These are phyloP conservation scores for Ogataea populi-albae DNA, from an alignment of 805 yeast species.

Conservation along the genomic window DNA sequence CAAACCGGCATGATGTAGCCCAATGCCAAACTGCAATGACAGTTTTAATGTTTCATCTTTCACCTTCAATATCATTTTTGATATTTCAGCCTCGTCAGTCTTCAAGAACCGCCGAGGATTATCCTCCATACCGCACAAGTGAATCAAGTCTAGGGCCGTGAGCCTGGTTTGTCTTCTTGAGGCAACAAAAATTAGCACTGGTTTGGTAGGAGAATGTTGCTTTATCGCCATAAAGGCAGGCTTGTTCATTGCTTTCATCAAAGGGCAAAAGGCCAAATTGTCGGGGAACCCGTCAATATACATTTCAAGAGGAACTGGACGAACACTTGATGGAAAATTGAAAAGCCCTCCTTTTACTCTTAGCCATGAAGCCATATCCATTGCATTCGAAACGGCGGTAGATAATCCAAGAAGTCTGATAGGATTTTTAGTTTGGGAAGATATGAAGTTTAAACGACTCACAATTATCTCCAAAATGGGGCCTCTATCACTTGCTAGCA, in stretches of 20 bases:
- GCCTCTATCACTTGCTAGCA: constrained; percentile 82
- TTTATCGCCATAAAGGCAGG: constrained; percentile 93
- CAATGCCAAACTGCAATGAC: constrained; percentile 76
- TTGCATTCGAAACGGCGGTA: constrained; percentile 82
- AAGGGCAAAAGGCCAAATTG: constrained; percentile 73
- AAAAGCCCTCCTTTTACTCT: constrained; percentile 72
- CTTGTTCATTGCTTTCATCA: constrained; percentile 84
- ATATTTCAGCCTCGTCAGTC: constrained; percentile 64
- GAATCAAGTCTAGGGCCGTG: constrained; percentile 75
- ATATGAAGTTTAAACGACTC: constrained; percentile 76
- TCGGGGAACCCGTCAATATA: constrained; percentile 85
- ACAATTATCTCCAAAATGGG: constrained; percentile 87
- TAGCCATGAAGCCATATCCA: constrained; percentile 84
- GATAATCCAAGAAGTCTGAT: constrained; percentile 74
- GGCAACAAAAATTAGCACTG: constrained; percentile 81
- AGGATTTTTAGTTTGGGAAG: constrained; percentile 56
- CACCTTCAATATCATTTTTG: constrained; percentile 47
- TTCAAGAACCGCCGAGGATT: constrained; percentile 68
- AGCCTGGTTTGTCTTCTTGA: constrained; percentile 80
- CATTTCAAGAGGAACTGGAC: constrained; percentile 86
- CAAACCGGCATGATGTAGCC: constrained; percentile 79
- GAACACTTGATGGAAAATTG: constrained; percentile 76
- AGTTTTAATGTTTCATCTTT: constrained; percentile 80
- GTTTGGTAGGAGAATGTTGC: constrained; percentile 83
- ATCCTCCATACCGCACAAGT: constrained; percentile 74